Percentiles rank a stretch among this genome's conserved stretches.
phyloP scores from a whole-genome alignment of 805 yeast genomes.

The Wickerhamiella siamensis region DNA sequence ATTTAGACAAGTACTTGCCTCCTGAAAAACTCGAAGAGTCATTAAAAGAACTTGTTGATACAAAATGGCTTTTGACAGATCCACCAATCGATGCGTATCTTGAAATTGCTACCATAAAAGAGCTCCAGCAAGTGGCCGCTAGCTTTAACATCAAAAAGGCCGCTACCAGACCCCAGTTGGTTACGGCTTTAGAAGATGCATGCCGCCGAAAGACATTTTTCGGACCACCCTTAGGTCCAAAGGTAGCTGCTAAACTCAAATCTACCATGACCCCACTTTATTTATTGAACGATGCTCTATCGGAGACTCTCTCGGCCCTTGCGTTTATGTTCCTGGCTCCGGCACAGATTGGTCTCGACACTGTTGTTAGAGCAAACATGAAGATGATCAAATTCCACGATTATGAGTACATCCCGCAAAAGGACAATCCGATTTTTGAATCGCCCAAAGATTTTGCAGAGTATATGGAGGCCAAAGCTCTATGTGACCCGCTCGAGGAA shows the following conservation, averaged over 20 bases:
- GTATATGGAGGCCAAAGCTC: slow-evolving; percentile 13
- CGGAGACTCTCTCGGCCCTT: slow-evolving; percentile 9
- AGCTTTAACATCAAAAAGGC: slow-evolving; percentile 6
- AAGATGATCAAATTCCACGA: slow-evolving; percentile 13
- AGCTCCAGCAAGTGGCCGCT: slow-evolving; percentile 13
- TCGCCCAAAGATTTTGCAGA: slow-evolving; percentile 9
- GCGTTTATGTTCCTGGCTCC: slow-evolving; percentile 17
- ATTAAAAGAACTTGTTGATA: slow-evolving; percentile 8
- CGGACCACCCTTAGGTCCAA: slow-evolving; percentile 3
- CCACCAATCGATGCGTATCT: slow-evolving; percentile 7
- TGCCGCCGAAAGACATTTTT: slow-evolving; percentile 13
- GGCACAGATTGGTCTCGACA: slow-evolving; percentile 14
- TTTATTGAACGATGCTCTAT: slow-evolving; percentile 1
- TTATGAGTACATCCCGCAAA: slow-evolving; percentile 14
- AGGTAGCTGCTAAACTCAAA: slow-evolving; percentile 5
- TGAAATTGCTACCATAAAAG: slow-evolving; percentile 14
- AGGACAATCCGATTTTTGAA: slow-evolving; percentile 15
- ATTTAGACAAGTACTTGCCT: slow-evolving; percentile 16
- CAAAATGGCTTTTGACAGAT: slow-evolving; percentile 8
- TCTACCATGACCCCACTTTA: slow-evolving; percentile 6
- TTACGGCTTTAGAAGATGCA: neutral
- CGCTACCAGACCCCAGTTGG: slow-evolving; percentile 6
- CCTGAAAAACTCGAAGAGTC: slow-evolving; percentile 9
- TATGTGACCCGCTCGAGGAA: slow-evolving; percentile 15
- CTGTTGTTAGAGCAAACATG: slow-evolving; percentile 17